Evolutionary conservation across 768 basidiomycete genomes (phyloP), one percentile per base, ranked within the genome.

Genomic region (Inosperma sp.): DNA sequence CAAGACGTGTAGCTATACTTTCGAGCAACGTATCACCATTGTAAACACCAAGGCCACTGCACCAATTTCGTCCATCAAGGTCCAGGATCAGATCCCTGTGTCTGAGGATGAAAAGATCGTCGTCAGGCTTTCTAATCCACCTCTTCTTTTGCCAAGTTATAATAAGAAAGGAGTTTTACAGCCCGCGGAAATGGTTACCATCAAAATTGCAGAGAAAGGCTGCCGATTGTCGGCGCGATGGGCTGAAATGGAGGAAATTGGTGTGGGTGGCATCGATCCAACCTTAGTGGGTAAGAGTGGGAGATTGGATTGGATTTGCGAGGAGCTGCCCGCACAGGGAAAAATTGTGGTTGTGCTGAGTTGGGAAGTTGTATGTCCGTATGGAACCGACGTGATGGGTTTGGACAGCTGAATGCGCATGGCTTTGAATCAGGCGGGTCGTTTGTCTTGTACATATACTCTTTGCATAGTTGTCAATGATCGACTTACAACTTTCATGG

Each of bases 111-210:
- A 70, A 1, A 68, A 68, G 30, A 69, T 76, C 39, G 66, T 65
- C 29, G 71, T 77, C 26, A 77, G 75, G 60, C 58, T 75, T 7
- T 60, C 73, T 2, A 70, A 63, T 34, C 70, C 68, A 1, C 43
- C 61, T 3, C 54, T 68, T 4, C 34, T 49, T 5, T 34, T 65
- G 19, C 69, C 70, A 13, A 43, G 33, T 7, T 21, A 36, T 13
- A 37, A 13, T 26, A 34, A 48, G 23, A 42, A 55, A 21, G 56
- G 44, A 10, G 43, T 36, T n/a, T 12, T 41, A 23, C 54, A 56
- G 51, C 25, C 53, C 19, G 57, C 57, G 34, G 44, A 52, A 14
- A 59, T 61, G 0, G 51, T 72, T 7, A 62, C 59, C 42, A 61
- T 70, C 4, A 51, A 56, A 3, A 48, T 59, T 1, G 66, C 64